Evolutionary conservation across 192 early-diverging fungal genomes (phyloP), one percentile per base, ranked within the genome.

Genomic region (Coemansia interrupta): DNA sequence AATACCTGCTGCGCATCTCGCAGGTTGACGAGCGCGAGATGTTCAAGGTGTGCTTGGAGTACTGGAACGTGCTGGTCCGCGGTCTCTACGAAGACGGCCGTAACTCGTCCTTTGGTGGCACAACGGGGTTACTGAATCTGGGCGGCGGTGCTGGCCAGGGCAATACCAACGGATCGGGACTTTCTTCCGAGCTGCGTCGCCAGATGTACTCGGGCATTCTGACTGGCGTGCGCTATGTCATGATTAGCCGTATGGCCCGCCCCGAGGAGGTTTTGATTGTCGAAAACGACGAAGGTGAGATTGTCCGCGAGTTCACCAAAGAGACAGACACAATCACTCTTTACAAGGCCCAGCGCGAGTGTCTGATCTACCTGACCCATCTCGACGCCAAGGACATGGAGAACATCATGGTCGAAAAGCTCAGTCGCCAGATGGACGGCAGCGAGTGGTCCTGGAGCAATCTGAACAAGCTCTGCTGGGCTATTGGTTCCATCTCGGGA

Each of bases 211-310:
- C 82, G n/a, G 85, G 88, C 36, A 78, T 94, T 17, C 83, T 99
- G 19, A 84, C 90, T 5, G 84, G 84, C 24, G 83, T 99, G 53
- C 92, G 97, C 44, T 80, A 89, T 9, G 93, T 97, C 18, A 95
- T 98, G 94, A 99, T 99, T 66, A 94, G 95, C 68, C 84, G 91
- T 54, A 99, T 99, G 97, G 96, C 95, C 29, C 92, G 93, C 53
- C 97, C 97, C 29, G 96, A 99, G 73, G 97, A 99, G 82, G 91
- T 95, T 7, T 81, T 99, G 28, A 88, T 99, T 52, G 94, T 96
- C 19, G 94, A 98, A 67, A 98, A 99, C 73, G 97, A 99, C 58
- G 95, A 99, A 67, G 97, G 97, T 43, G 97, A 97, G 81, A 93
- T 98, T 81, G 96, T 99, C 17, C 88, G 97, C 42, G 97, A 98